phyloP scores from a whole-genome alignment of 306 rosid species.

The Clitoria ternatea region DNA sequence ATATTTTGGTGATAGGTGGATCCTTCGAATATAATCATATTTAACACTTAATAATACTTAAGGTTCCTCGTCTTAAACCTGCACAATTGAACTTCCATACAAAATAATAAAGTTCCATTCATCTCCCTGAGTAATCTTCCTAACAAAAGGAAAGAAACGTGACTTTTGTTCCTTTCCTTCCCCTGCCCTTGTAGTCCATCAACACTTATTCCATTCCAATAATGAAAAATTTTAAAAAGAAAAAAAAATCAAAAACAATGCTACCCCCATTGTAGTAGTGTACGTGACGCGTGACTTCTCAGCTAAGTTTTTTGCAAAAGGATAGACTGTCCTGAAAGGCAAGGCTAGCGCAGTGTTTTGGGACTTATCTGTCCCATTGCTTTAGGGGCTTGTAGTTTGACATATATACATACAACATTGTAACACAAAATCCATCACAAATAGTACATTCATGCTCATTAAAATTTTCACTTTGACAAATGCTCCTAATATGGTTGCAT shows the following conservation, averaged over 20 bases:
- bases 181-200: background rate
- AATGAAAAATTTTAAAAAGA: background rate
- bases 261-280: background rate
- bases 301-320: background rate
- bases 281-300: background rate
- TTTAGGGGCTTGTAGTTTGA: slow-evolving; percentile 5
- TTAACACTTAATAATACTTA: no score
- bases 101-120: background rate
- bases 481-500: slow-evolving; percentile 26
- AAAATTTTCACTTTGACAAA: background rate
- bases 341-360: background rate
- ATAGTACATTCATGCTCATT: slow-evolving; percentile 22
- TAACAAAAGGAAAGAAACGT: background rate
- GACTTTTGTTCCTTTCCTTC: background rate
- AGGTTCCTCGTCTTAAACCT: no score
- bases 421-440: slow-evolving; percentile 23
- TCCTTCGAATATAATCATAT: no score
- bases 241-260: background rate
- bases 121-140: background rate
- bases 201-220: background rate
- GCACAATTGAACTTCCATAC: no score
- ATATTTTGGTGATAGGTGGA: no score
- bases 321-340: background rate
- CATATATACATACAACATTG: slow-evolving; percentile 23
- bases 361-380: slow-evolving; percentile 7